These are phyloP conservation scores for Penicillium mononematosum DNA, from an alignment of 495 filamentous ascomycete species.

Conservation along the genomic window DNA sequence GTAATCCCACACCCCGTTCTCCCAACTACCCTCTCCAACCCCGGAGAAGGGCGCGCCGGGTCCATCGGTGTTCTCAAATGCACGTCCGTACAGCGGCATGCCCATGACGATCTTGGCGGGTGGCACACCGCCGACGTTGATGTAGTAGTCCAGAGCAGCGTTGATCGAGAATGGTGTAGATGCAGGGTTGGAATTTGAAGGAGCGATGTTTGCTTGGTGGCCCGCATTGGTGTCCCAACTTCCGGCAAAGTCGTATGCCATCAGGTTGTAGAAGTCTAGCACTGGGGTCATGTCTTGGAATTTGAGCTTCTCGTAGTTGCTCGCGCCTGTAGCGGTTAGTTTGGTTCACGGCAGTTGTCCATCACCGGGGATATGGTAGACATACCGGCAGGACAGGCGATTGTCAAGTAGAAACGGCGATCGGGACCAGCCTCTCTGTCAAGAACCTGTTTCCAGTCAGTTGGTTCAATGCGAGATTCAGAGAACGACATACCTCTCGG, in stretches of 20 bases:
- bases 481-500: constrained; percentile 44
- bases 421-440: constrained; percentile 57
- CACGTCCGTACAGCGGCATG: constrained; percentile 84
- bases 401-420: constrained; percentile 69
- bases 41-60: constrained; percentile 68
- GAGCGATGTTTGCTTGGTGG: constrained; percentile 77
- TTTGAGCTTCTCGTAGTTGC: constrained; percentile 67
- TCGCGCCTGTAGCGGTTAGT: constrained; percentile 32
- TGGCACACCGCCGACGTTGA: constrained; percentile 52
- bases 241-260: constrained; percentile 82
- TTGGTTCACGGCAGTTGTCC: constrained; percentile 20
- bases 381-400: constrained; percentile 59
- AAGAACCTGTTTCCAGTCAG: constrained; percentile 44
- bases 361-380: neutral
- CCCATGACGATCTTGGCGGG: constrained; percentile 76
- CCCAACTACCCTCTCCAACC: constrained; percentile 65
- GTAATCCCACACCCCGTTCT: constrained; percentile 82
- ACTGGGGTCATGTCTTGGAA: constrained; percentile 67
- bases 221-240: constrained; percentile 73
- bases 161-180: constrained; percentile 57
- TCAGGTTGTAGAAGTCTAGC: constrained; percentile 78
- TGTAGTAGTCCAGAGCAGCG: constrained; percentile 61
- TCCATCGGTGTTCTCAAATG: constrained; percentile 73
- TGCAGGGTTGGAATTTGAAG: constrained; percentile 49
- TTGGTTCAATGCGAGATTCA: neutral